A percentile compares a stretch with the other conserved stretches of the same genome.
Conservation (phyloP, 768 basidiomycete species). For the Lanmaoa pseudosensibilis region DNA sequence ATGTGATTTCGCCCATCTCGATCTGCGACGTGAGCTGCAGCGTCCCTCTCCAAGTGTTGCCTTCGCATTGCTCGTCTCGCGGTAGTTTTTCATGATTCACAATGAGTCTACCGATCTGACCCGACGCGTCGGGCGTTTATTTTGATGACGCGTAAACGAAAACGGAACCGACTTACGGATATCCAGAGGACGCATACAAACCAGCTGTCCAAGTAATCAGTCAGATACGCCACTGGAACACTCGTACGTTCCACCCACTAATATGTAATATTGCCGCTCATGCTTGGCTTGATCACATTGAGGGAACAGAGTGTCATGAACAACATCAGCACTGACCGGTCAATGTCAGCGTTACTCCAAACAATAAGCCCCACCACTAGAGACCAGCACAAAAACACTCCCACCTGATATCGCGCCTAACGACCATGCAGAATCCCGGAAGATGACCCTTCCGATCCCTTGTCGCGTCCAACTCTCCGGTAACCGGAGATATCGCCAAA, state of each 20-base stretch:
- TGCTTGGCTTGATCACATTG: constrained; percentile 8
- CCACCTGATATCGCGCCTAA: constrained; percentile 15
- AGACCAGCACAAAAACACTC: not conserved
- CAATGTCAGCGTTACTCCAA: not conserved
- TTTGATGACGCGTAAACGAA: not conserved
- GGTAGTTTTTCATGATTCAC: constrained; percentile 13
- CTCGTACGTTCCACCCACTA: constrained; percentile 11
- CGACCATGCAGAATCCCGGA: constrained; percentile 20
- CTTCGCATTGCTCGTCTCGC: not conserved
- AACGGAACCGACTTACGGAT: constrained; percentile 11
- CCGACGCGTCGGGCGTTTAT: not conserved
- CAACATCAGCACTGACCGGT: constrained; percentile 13
- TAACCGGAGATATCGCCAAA: constrained; percentile 18
- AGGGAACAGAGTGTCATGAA: constrained; percentile 20
- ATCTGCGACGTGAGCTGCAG: constrained; percentile 21
- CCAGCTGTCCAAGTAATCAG: constrained; percentile 14
- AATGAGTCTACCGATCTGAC: constrained; percentile 19
- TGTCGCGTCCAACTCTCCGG: constrained; percentile 8
- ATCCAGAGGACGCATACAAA: constrained; percentile 17
- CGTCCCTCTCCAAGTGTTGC: constrained; percentile 4
- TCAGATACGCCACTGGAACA: not conserved
- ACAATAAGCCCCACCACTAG: not conserved
- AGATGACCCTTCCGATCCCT: constrained; percentile 4
- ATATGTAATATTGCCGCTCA: constrained; percentile 23
- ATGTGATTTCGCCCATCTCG: constrained; percentile 9